These are phyloP conservation scores for Fragilaria crotonensis DNA, from an alignment of 108 stramenopile genomes.

Conservation along the genomic window DNA sequence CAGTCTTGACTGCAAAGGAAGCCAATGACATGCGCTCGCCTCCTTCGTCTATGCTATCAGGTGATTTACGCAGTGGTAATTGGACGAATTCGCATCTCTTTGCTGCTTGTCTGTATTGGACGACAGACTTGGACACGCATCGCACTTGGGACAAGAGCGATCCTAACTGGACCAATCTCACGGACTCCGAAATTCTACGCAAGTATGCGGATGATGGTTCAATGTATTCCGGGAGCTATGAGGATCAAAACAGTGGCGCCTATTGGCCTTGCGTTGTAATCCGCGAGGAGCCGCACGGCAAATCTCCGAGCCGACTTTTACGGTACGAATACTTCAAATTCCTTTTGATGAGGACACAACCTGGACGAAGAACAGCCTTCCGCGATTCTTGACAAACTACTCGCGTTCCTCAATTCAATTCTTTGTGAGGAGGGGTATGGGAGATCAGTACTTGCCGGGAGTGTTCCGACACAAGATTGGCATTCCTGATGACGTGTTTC, in stretches of 20 bases:
- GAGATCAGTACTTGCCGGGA: slow-evolving; percentile 30
- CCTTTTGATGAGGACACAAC: background rate
- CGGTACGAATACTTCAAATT: slow-evolving; percentile 3
- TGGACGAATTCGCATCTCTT: slow-evolving; percentile 1
- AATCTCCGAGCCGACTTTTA: too few species aligned
- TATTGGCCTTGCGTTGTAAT: slow-evolving; percentile 22
- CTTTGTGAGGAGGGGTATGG: slow-evolving; percentile 8
- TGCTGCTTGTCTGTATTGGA: slow-evolving; percentile 12
- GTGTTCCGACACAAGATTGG: slow-evolving; percentile 69
- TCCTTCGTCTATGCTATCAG: background rate
- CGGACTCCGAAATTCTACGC: slow-evolving; percentile 7
- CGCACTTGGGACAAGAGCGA: background rate
- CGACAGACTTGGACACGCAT: slow-evolving; percentile 5
- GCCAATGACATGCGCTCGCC: slow-evolving; percentile 7
- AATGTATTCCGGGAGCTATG: background rate
- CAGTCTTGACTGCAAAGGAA: background rate
- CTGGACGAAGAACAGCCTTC: slow-evolving; percentile 1
- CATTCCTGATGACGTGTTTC: slow-evolving; percentile 54
- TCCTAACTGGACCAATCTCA: slow-evolving; percentile 1
- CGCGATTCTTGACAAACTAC: slow-evolving; percentile 10
- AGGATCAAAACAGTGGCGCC: slow-evolving; percentile 1
- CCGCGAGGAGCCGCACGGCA: background rate
- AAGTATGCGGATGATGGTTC: slow-evolving; percentile 6
- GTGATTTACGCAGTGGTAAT: background rate
- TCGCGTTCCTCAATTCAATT: slow-evolving; percentile 15